phyloP scores from a whole-genome alignment of 2,329 filamentous ascomycete genomes.

The Colletotrichum tofieldiae region DNA sequence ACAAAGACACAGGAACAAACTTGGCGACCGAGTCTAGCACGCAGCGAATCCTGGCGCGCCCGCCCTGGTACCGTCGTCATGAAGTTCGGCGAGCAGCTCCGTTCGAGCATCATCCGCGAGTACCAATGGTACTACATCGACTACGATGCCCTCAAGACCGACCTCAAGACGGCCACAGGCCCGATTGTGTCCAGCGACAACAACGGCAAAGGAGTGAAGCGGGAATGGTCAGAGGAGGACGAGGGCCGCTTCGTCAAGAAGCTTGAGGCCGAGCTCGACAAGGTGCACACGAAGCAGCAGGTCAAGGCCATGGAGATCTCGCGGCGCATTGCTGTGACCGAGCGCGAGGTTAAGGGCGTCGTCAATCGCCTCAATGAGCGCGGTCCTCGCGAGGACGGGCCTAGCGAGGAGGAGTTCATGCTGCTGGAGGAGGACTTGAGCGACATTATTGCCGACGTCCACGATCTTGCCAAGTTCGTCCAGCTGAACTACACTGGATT shows the following conservation, averaged over 20 bases:
- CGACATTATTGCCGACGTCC: constrained; percentile 98
- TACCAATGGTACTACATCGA: constrained; percentile 99
- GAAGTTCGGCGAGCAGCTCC: constrained; percentile 97
- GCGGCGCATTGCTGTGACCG: constrained; percentile 87
- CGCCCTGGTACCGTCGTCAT: constrained; percentile 72
- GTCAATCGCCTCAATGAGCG: constrained; percentile 80
- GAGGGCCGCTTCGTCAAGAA: constrained; percentile 89
- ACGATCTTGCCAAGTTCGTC: constrained; percentile 97
- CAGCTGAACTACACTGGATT: constrained; percentile 99
- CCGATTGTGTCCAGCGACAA: constrained; percentile 48
- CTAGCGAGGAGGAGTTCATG: constrained; percentile 93
- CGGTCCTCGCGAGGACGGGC: constrained; percentile 70
- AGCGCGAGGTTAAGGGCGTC: constrained; percentile 91
- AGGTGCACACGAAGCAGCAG: constrained; percentile 97
- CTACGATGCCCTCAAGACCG: constrained; percentile 93
- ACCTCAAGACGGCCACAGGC: constrained; percentile 83
- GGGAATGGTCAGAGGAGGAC: constrained; percentile 90
- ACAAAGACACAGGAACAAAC: constrained; percentile 60
- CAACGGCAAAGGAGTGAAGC: constrained; percentile 53
- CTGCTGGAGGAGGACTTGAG: constrained; percentile 94
- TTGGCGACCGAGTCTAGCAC: constrained; percentile 57
- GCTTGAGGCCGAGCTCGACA: constrained; percentile 94
- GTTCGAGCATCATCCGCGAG: constrained; percentile 95
- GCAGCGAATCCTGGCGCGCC: constrained; percentile 52
- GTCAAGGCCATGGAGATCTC: constrained; percentile 98